Evolutionary conservation across 257 asterid species (phyloP).

Genomic region (Verbascum thapsus): DNA sequence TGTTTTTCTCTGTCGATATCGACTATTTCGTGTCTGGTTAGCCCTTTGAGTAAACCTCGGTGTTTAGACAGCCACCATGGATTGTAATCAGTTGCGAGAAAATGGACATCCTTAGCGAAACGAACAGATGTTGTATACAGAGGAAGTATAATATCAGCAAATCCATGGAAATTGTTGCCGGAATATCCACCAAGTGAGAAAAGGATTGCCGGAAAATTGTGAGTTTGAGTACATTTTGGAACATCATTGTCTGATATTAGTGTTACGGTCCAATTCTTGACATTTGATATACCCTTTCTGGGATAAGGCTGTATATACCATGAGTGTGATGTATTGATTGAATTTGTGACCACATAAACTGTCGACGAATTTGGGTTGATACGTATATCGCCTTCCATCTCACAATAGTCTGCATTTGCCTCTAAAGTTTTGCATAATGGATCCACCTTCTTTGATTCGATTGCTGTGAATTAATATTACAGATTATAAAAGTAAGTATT

Average conservation of each 20-base stretch:
- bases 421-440: slow-evolving; percentile 31
- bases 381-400: slow-evolving; percentile 39
- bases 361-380: slow-evolving; percentile 34
- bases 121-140: slow-evolving; percentile 45
- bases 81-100: slow-evolving; percentile 59
- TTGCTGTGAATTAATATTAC: slow-evolving; percentile 8
- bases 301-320: slow-evolving; percentile 44
- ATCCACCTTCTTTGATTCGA: neutral
- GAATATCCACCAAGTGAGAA: slow-evolving; percentile 66
- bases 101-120: slow-evolving; percentile 50
- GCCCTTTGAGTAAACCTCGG: slow-evolving; percentile 33
- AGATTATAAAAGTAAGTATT: too few relatives aligned
- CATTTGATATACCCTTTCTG: slow-evolving; percentile 41
- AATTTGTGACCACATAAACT: neutral
- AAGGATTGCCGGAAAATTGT: slow-evolving; percentile 52
- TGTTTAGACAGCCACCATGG: slow-evolving; percentile 62
- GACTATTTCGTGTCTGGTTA: slow-evolving; percentile 46
- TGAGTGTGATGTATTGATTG: slow-evolving; percentile 6
- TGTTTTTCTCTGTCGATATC: slow-evolving; percentile 45
- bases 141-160: slow-evolving; percentile 61
- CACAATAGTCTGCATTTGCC: slow-evolving; percentile 41
- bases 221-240: slow-evolving; percentile 49
- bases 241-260: slow-evolving; percentile 26
- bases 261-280: slow-evolving; percentile 61
- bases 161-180: slow-evolving; percentile 81